Base-by-base conservation (phyloP, 139 green algal genomes). In the Micractinium sp. region DNA sequence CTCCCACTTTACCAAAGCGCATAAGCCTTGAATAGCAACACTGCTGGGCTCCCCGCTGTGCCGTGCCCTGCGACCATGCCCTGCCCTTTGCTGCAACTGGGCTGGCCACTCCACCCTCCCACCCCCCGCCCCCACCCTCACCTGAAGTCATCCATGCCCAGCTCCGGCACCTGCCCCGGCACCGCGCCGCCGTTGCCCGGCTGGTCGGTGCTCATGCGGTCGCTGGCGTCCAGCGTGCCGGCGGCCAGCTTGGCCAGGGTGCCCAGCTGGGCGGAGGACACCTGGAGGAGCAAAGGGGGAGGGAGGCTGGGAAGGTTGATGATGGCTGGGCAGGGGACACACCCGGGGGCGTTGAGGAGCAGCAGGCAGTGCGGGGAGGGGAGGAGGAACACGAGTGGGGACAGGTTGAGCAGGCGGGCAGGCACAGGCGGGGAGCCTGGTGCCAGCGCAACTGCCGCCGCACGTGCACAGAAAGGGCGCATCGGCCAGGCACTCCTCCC, bases 231-330 rank as follows among this genome's bases (percentile, higher is more conserved):
- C 83, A 92, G 83, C 69, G 73, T 89, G 82, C 95, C 95, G 0
- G 96, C 95, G 19, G 96, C 96, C 89, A 98, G 90, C 82, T 92
- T 89, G 25, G 96, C 96, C 41, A 98, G 93, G 69, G 92, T 94
- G 85, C 76, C 87, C 29, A 97, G 88, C 89, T 96, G 93, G 36
- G 88, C 92, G 73, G 93, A 93, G 3, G 91, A 94, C 13, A 97
- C 94, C 85, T 92, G 84, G 47, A 56, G 47, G 9, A 9, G 47
- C 47, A 56, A 5, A 56, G 7, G 47, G 47, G 47, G 25, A 33
- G 23, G 25, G 25, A 35, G 22, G 63, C 63, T 7, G 63, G 63
- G 63, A n/a, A 29, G 63, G 23, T 12, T 3, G 14, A 73, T 5
- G 22, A 29, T 25, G 23, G 63, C 63, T 73, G 63, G 14, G 63